Conservation (phyloP, 257 asterid genomes). For the Knoxia roxburghii region DNA sequence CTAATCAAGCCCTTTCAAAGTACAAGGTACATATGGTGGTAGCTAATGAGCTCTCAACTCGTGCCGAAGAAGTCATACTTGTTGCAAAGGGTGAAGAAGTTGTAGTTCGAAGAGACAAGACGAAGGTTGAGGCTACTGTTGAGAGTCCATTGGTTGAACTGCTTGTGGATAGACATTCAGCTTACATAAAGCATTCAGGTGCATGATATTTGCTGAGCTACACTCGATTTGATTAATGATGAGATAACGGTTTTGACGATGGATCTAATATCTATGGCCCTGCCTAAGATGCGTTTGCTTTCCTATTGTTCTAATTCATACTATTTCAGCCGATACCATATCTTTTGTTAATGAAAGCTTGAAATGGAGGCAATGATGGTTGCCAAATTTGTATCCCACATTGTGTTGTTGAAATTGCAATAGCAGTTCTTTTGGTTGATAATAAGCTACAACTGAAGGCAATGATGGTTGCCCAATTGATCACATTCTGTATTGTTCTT, state of each 20-base stretch:
- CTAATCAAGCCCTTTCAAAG: constrained; percentile 64
- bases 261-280: too few species aligned
- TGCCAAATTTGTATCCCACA: not conserved
- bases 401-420: too few species aligned
- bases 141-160: constrained; percentile 65
- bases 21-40: constrained; percentile 82
- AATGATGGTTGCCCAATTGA: too few species aligned
- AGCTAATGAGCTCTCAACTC: constrained; percentile 89
- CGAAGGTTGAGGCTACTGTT: constrained; percentile 49
- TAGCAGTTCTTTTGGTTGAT: too few species aligned
- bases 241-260: not conserved
- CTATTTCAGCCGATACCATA: not conserved
- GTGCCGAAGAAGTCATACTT: constrained; percentile 82
- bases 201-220: constrained; percentile 14
- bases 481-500: not conserved
- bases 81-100: constrained; percentile 49
- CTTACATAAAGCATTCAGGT: constrained; percentile 29
- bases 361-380: not conserved
- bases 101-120: constrained; percentile 52
- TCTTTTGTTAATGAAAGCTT: not conserved
- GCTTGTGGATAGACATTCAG: constrained; percentile 62
- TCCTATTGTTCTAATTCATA: not conserved
- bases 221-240: not conserved
- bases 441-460: too few species aligned
- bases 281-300: not conserved